Evolutionary conservation across 768 basidiomycete species (phyloP).

Genomic region (Russula dissimulans): DNA sequence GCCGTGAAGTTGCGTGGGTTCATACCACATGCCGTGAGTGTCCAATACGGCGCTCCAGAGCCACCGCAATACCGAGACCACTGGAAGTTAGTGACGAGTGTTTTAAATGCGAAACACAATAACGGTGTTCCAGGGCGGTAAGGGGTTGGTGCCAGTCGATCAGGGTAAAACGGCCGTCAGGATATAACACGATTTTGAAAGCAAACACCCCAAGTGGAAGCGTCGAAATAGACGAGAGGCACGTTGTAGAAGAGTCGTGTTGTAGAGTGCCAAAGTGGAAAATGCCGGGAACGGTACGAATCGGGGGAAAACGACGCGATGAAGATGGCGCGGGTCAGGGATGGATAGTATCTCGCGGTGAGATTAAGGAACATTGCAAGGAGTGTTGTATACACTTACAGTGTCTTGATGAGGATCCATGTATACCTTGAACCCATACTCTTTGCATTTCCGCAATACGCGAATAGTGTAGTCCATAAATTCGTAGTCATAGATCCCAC

Average conservation of each 20-base stretch:
- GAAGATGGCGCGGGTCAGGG: not conserved
- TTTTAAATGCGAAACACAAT: not conserved
- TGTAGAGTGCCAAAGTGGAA: too few species aligned
- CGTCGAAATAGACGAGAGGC: too few species aligned
- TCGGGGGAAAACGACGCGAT: not conserved
- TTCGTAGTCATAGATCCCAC: slow-evolving; percentile 81
- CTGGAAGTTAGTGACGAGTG: slow-evolving; percentile 30
- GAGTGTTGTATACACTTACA: slow-evolving; percentile 39
- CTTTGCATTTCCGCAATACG: slow-evolving; percentile 84
- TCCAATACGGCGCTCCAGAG: slow-evolving; percentile 94
- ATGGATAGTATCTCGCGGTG: not conserved
- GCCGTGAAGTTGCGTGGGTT: slow-evolving; percentile 77
- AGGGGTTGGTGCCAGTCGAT: not conserved
- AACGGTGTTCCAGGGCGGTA: too few species aligned
- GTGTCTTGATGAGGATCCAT: slow-evolving; percentile 96
- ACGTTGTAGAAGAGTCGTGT: too few species aligned
- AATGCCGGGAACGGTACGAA: not conserved
- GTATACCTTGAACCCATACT: slow-evolving; percentile 84
- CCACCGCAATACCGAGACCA: slow-evolving; percentile 96
- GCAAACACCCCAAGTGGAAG: too few species aligned
- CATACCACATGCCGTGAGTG: slow-evolving; percentile 81
- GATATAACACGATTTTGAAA: not conserved
- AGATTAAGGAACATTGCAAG: not conserved
- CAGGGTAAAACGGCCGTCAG: not conserved
- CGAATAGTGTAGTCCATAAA: slow-evolving; percentile 89